Conservation (phyloP, 2,329 filamentous ascomycete genomes). For the Aureobasidium sp. region DNA sequence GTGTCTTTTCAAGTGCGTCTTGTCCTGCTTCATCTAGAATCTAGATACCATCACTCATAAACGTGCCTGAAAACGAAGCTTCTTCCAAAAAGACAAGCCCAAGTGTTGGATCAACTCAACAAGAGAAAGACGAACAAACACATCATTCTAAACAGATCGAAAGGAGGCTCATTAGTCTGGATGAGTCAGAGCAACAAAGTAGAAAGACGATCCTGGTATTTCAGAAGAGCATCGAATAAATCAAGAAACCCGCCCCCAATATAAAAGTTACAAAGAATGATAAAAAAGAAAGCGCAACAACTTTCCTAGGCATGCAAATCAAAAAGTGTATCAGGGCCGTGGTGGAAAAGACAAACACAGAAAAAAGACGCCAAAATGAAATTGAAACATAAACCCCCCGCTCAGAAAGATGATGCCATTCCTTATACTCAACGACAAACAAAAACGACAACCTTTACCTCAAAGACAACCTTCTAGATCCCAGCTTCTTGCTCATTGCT, state of each 20-base stretch:
- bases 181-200: no score
- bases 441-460: conserved; percentile 1
- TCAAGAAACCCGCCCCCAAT: neutral
- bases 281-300: neutral
- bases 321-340: neutral
- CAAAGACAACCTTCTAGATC: conserved; percentile 9
- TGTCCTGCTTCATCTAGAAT: no score
- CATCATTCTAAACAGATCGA: no score
- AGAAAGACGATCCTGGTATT: neutral
- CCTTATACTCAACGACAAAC: neutral
- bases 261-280: neutral
- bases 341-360: neutral
- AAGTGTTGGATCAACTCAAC: no score
- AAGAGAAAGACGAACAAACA: no score
- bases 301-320: neutral
- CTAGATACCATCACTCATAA: no score
- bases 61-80: no score
- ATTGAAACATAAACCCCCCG: neutral
- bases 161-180: no score
- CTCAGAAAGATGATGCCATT: neutral
- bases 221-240: no score
- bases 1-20: no score
- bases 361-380: neutral
- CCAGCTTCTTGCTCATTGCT: conserved; percentile 5
- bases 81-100: no score